Base-by-base conservation (phyloP, 768 basidiomycete genomes). In the Hygrocybe punicea region DNA sequence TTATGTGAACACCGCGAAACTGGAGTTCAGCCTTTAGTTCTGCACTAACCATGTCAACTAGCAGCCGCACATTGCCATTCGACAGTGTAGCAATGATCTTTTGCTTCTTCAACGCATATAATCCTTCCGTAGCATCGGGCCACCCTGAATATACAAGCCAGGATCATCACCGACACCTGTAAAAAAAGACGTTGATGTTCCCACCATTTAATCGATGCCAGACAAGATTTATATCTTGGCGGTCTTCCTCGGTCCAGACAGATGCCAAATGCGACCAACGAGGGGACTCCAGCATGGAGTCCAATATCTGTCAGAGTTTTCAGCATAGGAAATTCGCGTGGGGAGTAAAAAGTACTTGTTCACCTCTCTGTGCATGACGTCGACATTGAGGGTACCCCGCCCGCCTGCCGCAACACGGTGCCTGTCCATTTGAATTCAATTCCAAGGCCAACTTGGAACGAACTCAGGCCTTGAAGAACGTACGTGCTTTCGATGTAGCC, bases 151-250 rank as follows among this genome's bases (percentile, higher is more conserved):
- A 42, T 19, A 42, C 11, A 24, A 29, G 29, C 4, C 8, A 29
- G 17, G 29, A n/a, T 11, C n/a, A 58, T 24, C 17, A 60, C 19
- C 36, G 48, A 35, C 42, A 47, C 3, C 16, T 34, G 13, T n/a
- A 24, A n/a, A n/a, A 39, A 16, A 16, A 34, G 29, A 19, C 19
- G 19, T 13, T 19, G 10, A 17, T 17, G 9, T n/a, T 56, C 71
- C 34, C 62, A 80, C 85, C 81, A 10, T 78, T 64, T 2, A 87
- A 65, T n/a, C 77, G 66, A 64, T 89, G 87, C 87, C 87, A 88
- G 2, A 76, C 67, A 2, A 76, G 62, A 10, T 78, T 82, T 3
- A 87, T 63, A 2, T 79, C 65, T 16, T 65, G 59, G 16, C 83
- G 76, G 10, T 74, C 75, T 3, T 64, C 48, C 13, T 80, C 77